phyloP scores from a whole-genome alignment of 768 basidiomycete genomes.

The Cystobasidium tubakii region DNA sequence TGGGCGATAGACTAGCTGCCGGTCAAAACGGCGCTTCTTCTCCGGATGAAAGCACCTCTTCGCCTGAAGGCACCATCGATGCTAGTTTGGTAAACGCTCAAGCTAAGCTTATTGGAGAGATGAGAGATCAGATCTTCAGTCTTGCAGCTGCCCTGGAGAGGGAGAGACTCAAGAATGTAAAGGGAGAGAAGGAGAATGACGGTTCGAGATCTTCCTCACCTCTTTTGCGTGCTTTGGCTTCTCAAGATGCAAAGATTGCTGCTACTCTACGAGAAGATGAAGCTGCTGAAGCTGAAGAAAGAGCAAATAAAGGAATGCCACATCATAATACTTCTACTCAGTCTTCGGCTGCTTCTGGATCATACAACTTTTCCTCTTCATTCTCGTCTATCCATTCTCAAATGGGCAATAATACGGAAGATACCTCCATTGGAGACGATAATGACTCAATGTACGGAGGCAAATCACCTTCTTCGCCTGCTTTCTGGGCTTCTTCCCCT shows the following conservation, averaged over 20 bases:
- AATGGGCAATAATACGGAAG: constrained; percentile 33
- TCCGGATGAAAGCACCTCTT: background rate
- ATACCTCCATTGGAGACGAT: constrained; percentile 35
- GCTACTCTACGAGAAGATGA: constrained; percentile 1
- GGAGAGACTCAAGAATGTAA: constrained; percentile 46
- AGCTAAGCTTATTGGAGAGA: constrained; percentile 49
- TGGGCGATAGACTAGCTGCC: constrained; percentile 37
- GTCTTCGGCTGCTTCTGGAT: constrained; percentile 19
- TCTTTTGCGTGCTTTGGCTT: background rate
- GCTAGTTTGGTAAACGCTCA: constrained; percentile 44
- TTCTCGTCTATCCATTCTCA: constrained; percentile 26
- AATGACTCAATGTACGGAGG: background rate
- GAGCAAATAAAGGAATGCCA: background rate
- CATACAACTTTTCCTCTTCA: constrained; percentile 33
- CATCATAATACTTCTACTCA: constrained; percentile 24
- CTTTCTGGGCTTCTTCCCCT: constrained; percentile 30
- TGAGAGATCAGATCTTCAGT: constrained; percentile 50
- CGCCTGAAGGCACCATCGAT: constrained; percentile 35
- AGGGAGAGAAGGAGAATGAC: constrained; percentile 44
- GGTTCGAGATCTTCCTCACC: constrained; percentile 4
- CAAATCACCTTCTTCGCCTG: constrained; percentile 15
- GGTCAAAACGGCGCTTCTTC: background rate
- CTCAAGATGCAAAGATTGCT: constrained; percentile 22
- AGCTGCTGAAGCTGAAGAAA: constrained; percentile 13
- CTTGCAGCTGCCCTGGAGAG: constrained; percentile 51